Conservation (phyloP, 139 green algal species). For the Chloropicon primus region DNA sequence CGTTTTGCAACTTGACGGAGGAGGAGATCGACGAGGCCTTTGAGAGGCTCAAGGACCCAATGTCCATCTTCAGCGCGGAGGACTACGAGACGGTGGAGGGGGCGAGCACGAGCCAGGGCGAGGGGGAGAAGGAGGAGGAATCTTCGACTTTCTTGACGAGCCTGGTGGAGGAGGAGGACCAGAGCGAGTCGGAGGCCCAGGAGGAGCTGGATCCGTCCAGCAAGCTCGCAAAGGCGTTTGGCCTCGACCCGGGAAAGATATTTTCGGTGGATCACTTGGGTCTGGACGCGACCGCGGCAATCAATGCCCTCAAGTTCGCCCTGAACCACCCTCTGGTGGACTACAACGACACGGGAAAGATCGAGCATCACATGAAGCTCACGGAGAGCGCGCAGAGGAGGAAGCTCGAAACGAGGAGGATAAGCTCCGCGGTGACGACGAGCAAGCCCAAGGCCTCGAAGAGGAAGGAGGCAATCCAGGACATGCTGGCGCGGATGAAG, state of each 20-base stretch:
- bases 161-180: neutral
- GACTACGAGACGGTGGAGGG: neutral
- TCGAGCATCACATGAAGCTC: neutral
- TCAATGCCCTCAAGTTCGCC: neutral
- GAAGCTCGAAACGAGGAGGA: neutral
- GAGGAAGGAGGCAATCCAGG: neutral
- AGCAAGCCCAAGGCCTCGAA: neutral
- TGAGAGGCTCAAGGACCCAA: neutral
- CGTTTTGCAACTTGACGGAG: neutral
- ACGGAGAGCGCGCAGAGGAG: neutral
- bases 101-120: neutral
- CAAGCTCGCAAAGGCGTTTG: neutral
- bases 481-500: neutral
- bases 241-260: neutral
- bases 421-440: neutral
- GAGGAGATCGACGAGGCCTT: neutral
- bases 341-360: neutral
- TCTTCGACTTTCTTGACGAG: neutral
- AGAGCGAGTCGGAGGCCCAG: neutral
- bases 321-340: neutral
- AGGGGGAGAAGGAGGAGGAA: neutral
- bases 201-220: neutral
- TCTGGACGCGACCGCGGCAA: neutral
- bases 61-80: neutral
- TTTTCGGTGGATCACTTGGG: neutral